phyloP scores from a whole-genome alignment of 176 grass and related monocot genomes.

The Bonia amplexicaulis region DNA sequence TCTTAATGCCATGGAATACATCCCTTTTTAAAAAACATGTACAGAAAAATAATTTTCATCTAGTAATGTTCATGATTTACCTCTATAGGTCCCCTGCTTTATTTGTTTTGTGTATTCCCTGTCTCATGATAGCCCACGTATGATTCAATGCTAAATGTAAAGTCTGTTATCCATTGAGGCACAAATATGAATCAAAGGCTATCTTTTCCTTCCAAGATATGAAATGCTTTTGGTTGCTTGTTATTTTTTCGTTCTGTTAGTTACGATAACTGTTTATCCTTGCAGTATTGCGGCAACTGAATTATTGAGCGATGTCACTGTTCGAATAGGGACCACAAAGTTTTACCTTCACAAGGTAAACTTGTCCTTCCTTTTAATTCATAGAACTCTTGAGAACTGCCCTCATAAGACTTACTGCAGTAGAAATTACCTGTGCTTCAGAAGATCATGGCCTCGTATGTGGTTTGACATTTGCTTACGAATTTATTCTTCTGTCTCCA shows the following conservation, averaged over 20 bases:
- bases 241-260: constrained; percentile 2
- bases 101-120: not conserved
- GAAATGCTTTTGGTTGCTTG: not conserved
- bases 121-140: not conserved
- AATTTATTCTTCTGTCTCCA: not conserved
- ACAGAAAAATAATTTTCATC: not conserved
- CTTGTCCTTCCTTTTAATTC: constrained; percentile 4
- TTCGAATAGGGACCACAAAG: constrained; percentile 67
- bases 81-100: not conserved
- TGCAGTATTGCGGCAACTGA: constrained; percentile 76
- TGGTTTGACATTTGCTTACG: constrained; percentile 1
- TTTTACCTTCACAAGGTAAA: constrained; percentile 95
- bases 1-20: not conserved
- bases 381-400: not conserved
- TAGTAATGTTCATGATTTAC: not conserved
- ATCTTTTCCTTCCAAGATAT: not conserved
- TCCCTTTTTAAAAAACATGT: not conserved
- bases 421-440: not conserved
- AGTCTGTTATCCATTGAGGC: not conserved
- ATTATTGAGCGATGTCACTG: constrained; percentile 63
- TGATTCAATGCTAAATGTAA: not conserved
- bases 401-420: not conserved
- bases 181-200: not conserved
- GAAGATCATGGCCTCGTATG: not conserved
- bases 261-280: constrained; percentile 29